Percentiles rank a stretch among this genome's conserved stretches.
These are phyloP conservation scores for Auriscalpium orientale DNA, from an alignment of 768 basidiomycete genomes.

Conservation along the genomic window DNA sequence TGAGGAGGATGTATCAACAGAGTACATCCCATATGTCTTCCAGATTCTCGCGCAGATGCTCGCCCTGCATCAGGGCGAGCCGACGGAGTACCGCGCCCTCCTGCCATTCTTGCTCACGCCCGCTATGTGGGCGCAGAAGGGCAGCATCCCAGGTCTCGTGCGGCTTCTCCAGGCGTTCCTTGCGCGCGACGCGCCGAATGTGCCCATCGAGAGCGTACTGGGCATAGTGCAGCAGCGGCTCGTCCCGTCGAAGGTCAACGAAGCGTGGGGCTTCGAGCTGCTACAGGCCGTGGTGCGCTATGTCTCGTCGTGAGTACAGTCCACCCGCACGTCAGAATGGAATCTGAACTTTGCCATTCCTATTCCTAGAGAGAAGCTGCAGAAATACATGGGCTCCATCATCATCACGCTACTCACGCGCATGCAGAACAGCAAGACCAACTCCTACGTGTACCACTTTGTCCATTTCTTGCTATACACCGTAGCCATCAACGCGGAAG, in stretches of 20 bases:
- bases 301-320: slow-evolving; percentile 62
- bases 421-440: slow-evolving; percentile 83
- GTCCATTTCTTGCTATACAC: slow-evolving; percentile 69
- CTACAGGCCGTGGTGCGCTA: slow-evolving; percentile 67
- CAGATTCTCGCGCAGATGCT: slow-evolving; percentile 96
- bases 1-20: slow-evolving; percentile 31
- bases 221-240: slow-evolving; percentile 88
- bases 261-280: slow-evolving; percentile 87
- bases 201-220: slow-evolving; percentile 76
- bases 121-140: slow-evolving; percentile 86
- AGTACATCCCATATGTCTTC: slow-evolving; percentile 96
- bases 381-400: slow-evolving; percentile 66
- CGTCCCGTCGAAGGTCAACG: slow-evolving; percentile 81
- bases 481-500: slow-evolving; percentile 67
- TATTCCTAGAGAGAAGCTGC: slow-evolving; percentile 46
- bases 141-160: slow-evolving; percentile 90
- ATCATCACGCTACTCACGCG: slow-evolving; percentile 76
- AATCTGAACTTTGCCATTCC: background rate
- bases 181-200: slow-evolving; percentile 54
- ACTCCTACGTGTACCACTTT: slow-evolving; percentile 79
- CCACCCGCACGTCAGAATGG: too few species aligned
- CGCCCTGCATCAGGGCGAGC: slow-evolving; percentile 67
- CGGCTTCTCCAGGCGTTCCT: slow-evolving; percentile 83
- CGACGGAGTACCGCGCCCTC: slow-evolving; percentile 69
- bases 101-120: slow-evolving; percentile 82